Evolutionary conservation across 2,329 filamentous ascomycete species (phyloP).

Genomic region (Penicillium sp.): DNA sequence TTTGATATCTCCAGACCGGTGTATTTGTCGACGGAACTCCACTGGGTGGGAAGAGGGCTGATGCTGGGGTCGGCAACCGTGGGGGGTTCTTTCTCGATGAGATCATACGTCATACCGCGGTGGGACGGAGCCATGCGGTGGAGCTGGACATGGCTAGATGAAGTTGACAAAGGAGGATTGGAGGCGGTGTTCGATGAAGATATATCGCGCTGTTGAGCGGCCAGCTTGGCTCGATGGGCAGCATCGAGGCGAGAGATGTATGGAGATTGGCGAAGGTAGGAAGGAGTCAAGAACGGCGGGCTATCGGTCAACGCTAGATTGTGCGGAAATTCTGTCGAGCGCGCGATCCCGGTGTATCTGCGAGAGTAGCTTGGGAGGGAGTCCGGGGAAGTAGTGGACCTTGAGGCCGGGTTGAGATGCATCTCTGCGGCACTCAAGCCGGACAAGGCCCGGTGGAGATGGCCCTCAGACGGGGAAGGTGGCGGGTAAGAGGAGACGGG

Average conservation of each 20-base stretch:
- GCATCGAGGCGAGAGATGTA: constrained; percentile 77
- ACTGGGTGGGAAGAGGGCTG: constrained; percentile 73
- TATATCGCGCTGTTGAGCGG: constrained; percentile 50
- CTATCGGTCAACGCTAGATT: constrained; percentile 29
- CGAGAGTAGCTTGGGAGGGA: constrained; percentile 50
- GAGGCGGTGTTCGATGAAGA: constrained; percentile 49
- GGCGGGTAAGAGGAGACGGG: constrained; percentile 39
- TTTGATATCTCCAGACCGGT: constrained; percentile 70
- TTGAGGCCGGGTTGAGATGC: constrained; percentile 49
- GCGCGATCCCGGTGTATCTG: constrained; percentile 44
- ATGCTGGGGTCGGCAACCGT: constrained; percentile 60
- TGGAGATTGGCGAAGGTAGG: constrained; percentile 75
- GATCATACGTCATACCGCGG: constrained; percentile 77
- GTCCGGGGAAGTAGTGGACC: constrained; percentile 40
- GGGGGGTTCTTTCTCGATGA: constrained; percentile 71
- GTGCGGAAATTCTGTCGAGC: constrained; percentile 29
- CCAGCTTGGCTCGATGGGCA: constrained; percentile 62
- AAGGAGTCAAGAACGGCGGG: constrained; percentile 72
- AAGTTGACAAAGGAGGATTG: constrained; percentile 50
- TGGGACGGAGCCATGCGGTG: constrained; percentile 64
- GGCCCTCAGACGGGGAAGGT: constrained; percentile 35
- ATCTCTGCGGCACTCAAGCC: constrained; percentile 52
- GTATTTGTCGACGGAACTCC: constrained; percentile 79
- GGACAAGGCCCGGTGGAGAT: constrained; percentile 34
- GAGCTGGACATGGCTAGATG: constrained; percentile 59